phyloP scores from a whole-genome alignment of 352 stramenopile species.

The Phytophthora pini region DNA sequence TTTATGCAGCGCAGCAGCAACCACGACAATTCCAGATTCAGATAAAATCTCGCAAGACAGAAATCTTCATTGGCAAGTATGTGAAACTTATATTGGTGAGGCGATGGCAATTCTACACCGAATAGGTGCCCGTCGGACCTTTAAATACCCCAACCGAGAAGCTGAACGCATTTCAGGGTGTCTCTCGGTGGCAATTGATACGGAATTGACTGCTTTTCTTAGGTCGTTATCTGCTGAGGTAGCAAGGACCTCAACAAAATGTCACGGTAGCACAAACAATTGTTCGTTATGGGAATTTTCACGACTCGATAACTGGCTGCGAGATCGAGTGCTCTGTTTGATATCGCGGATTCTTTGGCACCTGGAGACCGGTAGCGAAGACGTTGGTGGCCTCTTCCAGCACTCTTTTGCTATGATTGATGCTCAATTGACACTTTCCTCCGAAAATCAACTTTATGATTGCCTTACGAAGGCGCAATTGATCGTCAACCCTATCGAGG shows the following conservation, averaged over 20 bases:
- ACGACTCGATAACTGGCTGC: slow-evolving; percentile 8
- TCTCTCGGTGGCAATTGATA: not conserved
- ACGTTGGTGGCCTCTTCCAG: slow-evolving; percentile 2
- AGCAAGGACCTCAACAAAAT: not conserved
- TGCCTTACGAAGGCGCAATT: slow-evolving; percentile 7
- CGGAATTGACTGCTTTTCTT: slow-evolving; percentile 9
- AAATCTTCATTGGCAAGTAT: slow-evolving; percentile 31
- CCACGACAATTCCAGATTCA: not conserved
- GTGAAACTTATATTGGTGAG: slow-evolving; percentile 40
- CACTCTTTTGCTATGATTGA: slow-evolving; percentile 15
- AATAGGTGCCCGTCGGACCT: slow-evolving; percentile 26
- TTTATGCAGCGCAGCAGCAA: slow-evolving; percentile 9
- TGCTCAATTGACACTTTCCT: not conserved
- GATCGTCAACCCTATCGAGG: not conserved
- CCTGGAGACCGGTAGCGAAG: slow-evolving; percentile 6
- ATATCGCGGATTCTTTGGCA: slow-evolving; percentile 30
- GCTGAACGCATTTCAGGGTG: not conserved
- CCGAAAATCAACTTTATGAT: slow-evolving; percentile 7
- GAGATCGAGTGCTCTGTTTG: slow-evolving; percentile 21
- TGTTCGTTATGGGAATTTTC: slow-evolving; percentile 20
- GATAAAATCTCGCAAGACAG: not conserved
- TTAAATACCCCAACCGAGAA: slow-evolving; percentile 27
- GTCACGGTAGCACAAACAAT: not conserved
- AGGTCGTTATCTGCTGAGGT: slow-evolving; percentile 1
- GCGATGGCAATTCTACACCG: slow-evolving; percentile 30